Evolutionary conservation across 805 yeast species (phyloP), one percentile per base, ranked within the genome.

Genomic region (Cyberlindnera nakhonratchasimensis): DNA sequence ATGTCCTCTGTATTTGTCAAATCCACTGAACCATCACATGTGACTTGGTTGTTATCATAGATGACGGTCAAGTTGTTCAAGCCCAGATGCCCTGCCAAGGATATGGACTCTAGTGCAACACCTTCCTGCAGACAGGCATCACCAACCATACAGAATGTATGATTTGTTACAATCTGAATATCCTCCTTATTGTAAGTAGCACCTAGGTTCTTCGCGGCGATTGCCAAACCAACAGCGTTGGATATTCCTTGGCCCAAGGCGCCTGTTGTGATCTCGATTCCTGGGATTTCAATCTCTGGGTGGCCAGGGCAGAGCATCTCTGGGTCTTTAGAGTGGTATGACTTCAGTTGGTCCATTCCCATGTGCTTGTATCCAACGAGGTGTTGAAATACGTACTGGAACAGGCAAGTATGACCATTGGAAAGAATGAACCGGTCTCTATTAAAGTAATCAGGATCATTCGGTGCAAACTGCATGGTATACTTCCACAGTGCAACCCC

Each of bases 121-220:
- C 98, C 98, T 75, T 91, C 98, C 89, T 83, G 84, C 74, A 91
- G 75, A 74, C 98, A 91, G 58, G 97, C 98, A 61, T 91, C 98
- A 72, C 98, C 98, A 48, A 89, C 71, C 74, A 91, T 80, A 55
- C 70, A 67, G 70, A 80, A 91, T 49, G 88, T 80, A 77, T 74
- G 78, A 66, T 79, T 77, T 71, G 87, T 85, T 44, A 89, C 75
- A 42, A 91, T 56, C 35, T 75, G 69, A 69, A 66, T 77, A 59
- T 75, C 85, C 55, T 95, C 95, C 74, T 86, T 86, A 82, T 90
- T 89, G 79, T 81, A 91, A 53, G 84, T 82, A 53, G 96, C 96
- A 55, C 93, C 96, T 47, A 86, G 70, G 69, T 88, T 89, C 53
- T 81, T 79, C 70, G 88, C 93, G 47, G 96, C 98, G 60, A 91